Conservation (phyloP, 2,329 filamentous ascomycete genomes). For the Dactylonectria estremocensis region DNA sequence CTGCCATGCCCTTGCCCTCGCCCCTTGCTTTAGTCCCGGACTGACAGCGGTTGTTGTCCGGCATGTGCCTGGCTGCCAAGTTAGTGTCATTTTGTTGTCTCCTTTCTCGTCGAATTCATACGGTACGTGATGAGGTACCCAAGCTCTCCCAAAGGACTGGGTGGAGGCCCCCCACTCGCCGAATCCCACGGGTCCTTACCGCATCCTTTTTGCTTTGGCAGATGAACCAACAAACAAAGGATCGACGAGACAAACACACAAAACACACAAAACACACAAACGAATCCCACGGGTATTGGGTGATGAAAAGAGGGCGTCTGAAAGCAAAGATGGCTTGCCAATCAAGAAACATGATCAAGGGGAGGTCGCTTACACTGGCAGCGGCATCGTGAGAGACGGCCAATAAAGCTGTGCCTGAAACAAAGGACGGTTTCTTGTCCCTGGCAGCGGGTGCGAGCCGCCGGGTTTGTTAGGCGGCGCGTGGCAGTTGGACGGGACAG, state of each 20-base stretch:
- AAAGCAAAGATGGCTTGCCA: constrained; percentile 33
- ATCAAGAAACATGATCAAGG: constrained; percentile 22
- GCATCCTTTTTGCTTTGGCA: constrained; percentile 5
- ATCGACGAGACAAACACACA: constrained; percentile 2
- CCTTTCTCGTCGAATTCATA: constrained; percentile 31
- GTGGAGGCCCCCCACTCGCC: background rate
- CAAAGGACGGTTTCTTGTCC: constrained; percentile 39
- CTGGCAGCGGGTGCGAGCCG: constrained; percentile 17
- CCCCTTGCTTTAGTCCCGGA: constrained; percentile 35
- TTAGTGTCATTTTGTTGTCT: constrained; percentile 26
- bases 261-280: constrained; percentile 6
- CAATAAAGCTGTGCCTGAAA: constrained; percentile 41
- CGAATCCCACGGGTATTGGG: background rate
- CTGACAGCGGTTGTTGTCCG: constrained; percentile 40
- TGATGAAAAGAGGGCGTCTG: background rate
- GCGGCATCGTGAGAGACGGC: constrained; percentile 28
- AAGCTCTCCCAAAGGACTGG: background rate
- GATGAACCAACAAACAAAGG: background rate
- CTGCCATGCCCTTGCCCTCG: constrained; percentile 18
- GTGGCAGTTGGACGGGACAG: constrained; percentile 35
- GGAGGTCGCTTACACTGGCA: constrained; percentile 17
- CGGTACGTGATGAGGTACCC: constrained; percentile 33
- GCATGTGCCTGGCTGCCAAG: constrained; percentile 33
- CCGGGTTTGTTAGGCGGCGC: constrained; percentile 20
- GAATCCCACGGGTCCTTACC: constrained; percentile 19